These are phyloP conservation scores for Microdochium bolleyi DNA, from an alignment of 2,329 filamentous ascomycete species.

Conservation along the genomic window DNA sequence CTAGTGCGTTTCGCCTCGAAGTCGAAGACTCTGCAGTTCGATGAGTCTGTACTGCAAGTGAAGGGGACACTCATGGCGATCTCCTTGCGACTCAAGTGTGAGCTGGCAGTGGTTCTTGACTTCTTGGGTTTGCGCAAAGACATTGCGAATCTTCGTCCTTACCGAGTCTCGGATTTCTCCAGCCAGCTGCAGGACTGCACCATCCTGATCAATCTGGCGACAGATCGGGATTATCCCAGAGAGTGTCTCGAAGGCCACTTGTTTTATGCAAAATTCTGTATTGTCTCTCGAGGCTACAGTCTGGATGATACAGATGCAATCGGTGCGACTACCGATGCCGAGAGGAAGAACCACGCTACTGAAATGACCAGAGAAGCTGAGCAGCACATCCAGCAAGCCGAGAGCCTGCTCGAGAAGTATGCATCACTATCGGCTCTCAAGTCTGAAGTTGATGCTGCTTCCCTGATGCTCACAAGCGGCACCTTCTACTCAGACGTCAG, in stretches of 20 bases:
- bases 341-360: neutral
- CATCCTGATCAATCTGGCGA: neutral
- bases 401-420: neutral
- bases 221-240: neutral
- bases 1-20: neutral
- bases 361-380: neutral
- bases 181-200: neutral
- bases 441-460: constrained; percentile 34
- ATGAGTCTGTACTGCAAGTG: neutral
- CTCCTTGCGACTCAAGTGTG: neutral
- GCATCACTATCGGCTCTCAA: neutral
- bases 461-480: constrained; percentile 33
- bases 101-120: neutral
- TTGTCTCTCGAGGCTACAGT: neutral
- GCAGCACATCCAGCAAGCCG: neutral
- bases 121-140: neutral
- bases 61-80: neutral
- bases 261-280: neutral
- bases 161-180: neutral
- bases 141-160: neutral
- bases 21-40: neutral
- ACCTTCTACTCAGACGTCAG: constrained; percentile 41
- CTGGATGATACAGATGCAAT: neutral
- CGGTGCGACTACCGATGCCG: neutral
- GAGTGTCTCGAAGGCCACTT: neutral